These are phyloP conservation scores for Teratosphaeria gauchensis DNA, from an alignment of 2,329 filamentous ascomycete species.

Conservation along the genomic window DNA sequence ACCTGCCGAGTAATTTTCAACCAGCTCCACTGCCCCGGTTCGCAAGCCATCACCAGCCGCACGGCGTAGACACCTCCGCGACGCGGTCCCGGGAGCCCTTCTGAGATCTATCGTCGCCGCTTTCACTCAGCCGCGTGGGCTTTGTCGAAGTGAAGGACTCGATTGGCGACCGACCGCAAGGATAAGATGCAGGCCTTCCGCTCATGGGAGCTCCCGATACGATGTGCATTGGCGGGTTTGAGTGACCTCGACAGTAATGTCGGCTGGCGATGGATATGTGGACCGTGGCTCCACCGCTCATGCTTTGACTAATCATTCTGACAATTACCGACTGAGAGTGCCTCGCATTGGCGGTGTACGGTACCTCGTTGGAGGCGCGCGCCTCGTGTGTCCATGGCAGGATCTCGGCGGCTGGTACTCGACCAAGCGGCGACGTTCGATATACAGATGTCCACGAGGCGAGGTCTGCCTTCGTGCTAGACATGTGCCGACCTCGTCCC, in stretches of 20 bases:
- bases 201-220: neutral
- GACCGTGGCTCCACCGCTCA: neutral
- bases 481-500: too few species aligned
- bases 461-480: neutral
- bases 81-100: neutral
- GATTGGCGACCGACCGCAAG: neutral
- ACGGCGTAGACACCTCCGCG: neutral
- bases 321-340: neutral
- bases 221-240: neutral
- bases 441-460: neutral
- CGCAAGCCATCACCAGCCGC: neutral
- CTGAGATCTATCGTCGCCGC: neutral
- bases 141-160: neutral
- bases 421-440: neutral
- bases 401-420: neutral
- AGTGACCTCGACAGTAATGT: neutral
- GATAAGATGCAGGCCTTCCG: neutral
- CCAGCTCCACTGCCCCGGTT: neutral
- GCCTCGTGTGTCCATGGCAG: neutral
- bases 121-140: neutral
- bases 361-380: neutral
- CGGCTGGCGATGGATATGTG: neutral
- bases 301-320: neutral
- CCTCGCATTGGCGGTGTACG: neutral
- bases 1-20: neutral